Base-by-base conservation (phyloP, 768 basidiomycete genomes). In the Sporobolomyces pararoseus region DNA sequence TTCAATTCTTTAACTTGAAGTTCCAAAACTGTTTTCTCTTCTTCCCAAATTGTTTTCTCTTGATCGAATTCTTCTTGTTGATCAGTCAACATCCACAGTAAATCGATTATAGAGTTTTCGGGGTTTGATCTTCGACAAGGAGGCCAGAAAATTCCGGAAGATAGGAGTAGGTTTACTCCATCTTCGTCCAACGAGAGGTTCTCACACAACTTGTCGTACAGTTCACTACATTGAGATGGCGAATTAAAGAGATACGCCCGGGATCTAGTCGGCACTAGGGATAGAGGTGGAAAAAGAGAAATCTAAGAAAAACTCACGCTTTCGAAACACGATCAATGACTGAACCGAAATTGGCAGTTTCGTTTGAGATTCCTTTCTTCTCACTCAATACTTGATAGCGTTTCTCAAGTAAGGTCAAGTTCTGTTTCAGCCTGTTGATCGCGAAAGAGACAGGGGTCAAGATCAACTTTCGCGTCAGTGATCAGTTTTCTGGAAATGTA, bases 71-170 rank as follows among this genome's bases (percentile, higher is more conserved):
- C 65, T 27, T 3, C 23, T 6, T 67, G 31, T 19, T 29, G 37
- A 44, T 68, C 67, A 21, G 44, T 46, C 35, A 68, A 25, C 7
- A 57, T 31, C 67, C 67, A 68, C 7, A 69, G 49, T 25, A 57
- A 49, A 49, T 69, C 68, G 34, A 63, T 23, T 29, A 63, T 23
- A 9, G 50, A 51, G 6, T 4, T 17, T 3, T 39, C 61, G 34
- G 25, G 49, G 19, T 9, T 27, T 13, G 21, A 16, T 34, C 6
- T 27, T 2, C 58, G 58, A 29, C 29, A 19, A 29, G 58, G 68
- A 0, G 68, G 62, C 46, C 47, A 69, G 35, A 14, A 16, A 0
- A 29, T 1, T 1, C 55, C 68, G 5, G 39, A 39, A 2, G 2
- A 0, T 9, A 63, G 55, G 16, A 69, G 62, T 3, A 49, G 57